Percentiles rank a stretch among this genome's conserved stretches.
These are phyloP conservation scores for Pythium folliculosum DNA, from an alignment of 352 stramenopile genomes.

Conservation along the genomic window DNA sequence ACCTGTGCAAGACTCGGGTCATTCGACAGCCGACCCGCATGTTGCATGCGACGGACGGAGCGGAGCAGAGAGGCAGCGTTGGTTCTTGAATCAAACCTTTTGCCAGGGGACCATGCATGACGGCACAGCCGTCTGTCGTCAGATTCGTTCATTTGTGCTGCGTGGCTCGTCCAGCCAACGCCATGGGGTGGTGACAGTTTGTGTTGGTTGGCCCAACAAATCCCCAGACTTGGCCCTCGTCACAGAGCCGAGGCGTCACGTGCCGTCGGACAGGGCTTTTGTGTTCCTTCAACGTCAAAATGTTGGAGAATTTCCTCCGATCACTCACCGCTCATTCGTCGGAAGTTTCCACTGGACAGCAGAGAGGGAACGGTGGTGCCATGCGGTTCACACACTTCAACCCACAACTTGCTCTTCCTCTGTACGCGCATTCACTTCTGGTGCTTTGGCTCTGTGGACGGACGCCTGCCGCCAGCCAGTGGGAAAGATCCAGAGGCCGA, in stretches of 20 bases:
- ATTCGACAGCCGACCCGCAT: background rate
- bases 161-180: conserved; percentile 12
- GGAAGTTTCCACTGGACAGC: conserved; percentile 15
- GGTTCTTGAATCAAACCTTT: conserved; percentile 3
- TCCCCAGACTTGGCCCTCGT: background rate
- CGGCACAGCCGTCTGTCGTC: conserved; percentile 8
- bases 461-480: conserved; percentile 16
- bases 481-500: conserved; percentile 16
- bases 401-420: conserved; percentile 1
- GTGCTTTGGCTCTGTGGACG: conserved; percentile 20
- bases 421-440: conserved; percentile 29
- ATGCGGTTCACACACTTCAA: conserved; percentile 24
- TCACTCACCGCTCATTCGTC: conserved; percentile 12
- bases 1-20: background rate
- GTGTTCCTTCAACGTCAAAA: conserved; percentile 23
- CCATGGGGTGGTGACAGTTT: background rate
- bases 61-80: background rate
- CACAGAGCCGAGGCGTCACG: background rate
- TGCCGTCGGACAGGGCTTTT: background rate
- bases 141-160: conserved; percentile 5
- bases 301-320: conserved; percentile 6
- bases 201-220: background rate
- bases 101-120: background rate
- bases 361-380: conserved; percentile 4
- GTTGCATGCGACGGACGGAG: conserved; percentile 12